Percentiles rank a stretch among this genome's conserved stretches.
phyloP scores from a whole-genome alignment of 768 basidiomycete genomes.

The Trametopsis cervina region DNA sequence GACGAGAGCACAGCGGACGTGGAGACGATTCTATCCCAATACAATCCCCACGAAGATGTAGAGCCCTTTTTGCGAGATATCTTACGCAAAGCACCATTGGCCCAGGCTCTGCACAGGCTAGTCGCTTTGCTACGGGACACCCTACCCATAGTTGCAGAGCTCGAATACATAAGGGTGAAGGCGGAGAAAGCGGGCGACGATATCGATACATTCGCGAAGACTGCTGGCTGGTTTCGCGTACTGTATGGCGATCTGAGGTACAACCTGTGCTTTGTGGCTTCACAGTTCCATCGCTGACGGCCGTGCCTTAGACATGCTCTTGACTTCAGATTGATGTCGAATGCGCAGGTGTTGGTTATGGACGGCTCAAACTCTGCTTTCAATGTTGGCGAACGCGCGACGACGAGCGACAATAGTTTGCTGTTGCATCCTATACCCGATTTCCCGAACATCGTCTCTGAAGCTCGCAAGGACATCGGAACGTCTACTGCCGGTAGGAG shows the following conservation, averaged over 20 bases:
- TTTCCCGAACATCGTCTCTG: constrained; percentile 43
- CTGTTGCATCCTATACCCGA: constrained; percentile 55
- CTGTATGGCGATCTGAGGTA: constrained; percentile 64
- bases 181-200: constrained; percentile 24
- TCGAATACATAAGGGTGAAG: constrained; percentile 45
- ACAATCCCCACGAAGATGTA: constrained; percentile 75
- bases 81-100: constrained; percentile 60
- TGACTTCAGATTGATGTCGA: constrained; percentile 70
- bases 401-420: constrained; percentile 16
- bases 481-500: constrained; percentile 29
- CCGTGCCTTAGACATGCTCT: constrained; percentile 53
- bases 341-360: constrained; percentile 60
- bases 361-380: constrained; percentile 66
- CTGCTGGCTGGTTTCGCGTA: constrained; percentile 76
- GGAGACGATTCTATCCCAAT: constrained; percentile 16
- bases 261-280: not conserved
- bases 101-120: constrained; percentile 57
- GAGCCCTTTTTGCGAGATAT: constrained; percentile 70
- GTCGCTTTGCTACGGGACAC: constrained; percentile 70
- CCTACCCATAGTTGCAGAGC: constrained; percentile 66
- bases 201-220: constrained; percentile 71
- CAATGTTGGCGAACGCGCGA: constrained; percentile 7
- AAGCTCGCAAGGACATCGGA: constrained; percentile 38
- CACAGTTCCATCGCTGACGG: constrained; percentile 7
- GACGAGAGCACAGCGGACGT: constrained; percentile 18